phyloP scores from a whole-genome alignment of 2,329 filamentous ascomycete genomes.

The Monosporascus sp. region DNA sequence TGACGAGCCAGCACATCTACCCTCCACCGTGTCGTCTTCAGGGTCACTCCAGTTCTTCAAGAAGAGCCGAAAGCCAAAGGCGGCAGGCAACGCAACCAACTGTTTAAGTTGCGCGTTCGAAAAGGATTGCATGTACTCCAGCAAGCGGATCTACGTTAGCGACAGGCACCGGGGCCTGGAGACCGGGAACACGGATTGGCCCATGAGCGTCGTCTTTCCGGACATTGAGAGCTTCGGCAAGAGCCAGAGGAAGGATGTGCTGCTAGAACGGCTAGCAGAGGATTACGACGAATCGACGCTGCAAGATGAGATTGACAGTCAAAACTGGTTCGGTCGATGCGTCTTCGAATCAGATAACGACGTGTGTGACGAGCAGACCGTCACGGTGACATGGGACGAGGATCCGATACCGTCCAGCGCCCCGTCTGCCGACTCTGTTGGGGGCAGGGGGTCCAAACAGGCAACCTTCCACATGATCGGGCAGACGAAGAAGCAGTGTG shows the following conservation, averaged over 20 bases:
- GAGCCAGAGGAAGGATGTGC: slow-evolving; percentile 32
- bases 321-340: slow-evolving; percentile 87
- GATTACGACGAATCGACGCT: slow-evolving; percentile 49
- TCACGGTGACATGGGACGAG: slow-evolving; percentile 84
- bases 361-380: slow-evolving; percentile 87
- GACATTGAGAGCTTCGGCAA: slow-evolving; percentile 77
- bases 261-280: slow-evolving; percentile 33
- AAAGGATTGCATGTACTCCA: slow-evolving; percentile 74
- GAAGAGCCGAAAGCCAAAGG: slow-evolving; percentile 66
- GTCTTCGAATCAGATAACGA: slow-evolving; percentile 92
- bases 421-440: slow-evolving; percentile 15
- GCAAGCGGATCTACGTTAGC: slow-evolving; percentile 75
- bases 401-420: slow-evolving; percentile 37
- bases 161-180: slow-evolving; percentile 54
- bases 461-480: slow-evolving; percentile 93
- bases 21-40: slow-evolving; percentile 67
- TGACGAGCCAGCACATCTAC: slow-evolving; percentile 59
- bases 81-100: slow-evolving; percentile 75
- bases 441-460: slow-evolving; percentile 66
- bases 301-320: slow-evolving; percentile 39
- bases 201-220: slow-evolving; percentile 80
- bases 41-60: slow-evolving; percentile 77
- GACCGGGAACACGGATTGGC: slow-evolving; percentile 69
- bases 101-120: slow-evolving; percentile 78
- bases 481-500: slow-evolving; percentile 79